These are phyloP conservation scores for Erythrophleum fordii DNA, from an alignment of 306 rosid genomes.

Conservation along the genomic window DNA sequence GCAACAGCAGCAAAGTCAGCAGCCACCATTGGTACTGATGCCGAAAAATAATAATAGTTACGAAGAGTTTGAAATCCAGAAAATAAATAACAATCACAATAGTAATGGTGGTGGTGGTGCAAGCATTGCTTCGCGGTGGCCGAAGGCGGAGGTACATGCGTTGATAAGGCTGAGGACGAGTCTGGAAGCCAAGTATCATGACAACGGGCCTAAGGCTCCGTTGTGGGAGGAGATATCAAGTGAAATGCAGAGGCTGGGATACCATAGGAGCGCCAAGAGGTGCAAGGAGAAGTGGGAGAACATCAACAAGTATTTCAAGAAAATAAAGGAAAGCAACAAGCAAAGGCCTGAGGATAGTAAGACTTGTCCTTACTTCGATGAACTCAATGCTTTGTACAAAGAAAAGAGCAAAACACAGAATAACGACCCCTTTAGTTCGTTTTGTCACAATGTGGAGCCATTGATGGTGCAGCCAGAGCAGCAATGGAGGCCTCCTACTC, in stretches of 20 bases:
- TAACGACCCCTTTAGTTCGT: constrained; percentile 18
- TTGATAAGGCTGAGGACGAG: constrained; percentile 63
- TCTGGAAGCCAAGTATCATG: constrained; percentile 74
- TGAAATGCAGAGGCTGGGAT: constrained; percentile 74
- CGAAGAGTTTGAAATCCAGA: constrained; percentile 29
- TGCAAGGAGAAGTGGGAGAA: constrained; percentile 99
- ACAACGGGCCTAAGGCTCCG: constrained; percentile 79
- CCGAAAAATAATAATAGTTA: background rate
- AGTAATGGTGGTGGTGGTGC: background rate
- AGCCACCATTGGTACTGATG: background rate
- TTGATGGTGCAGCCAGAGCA: constrained; percentile 85
- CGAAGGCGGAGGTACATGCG: constrained; percentile 68
- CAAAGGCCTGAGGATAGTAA: constrained; percentile 73
- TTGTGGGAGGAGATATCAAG: constrained; percentile 91
- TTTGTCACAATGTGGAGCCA: constrained; percentile 52
- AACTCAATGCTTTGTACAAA: constrained; percentile 75
- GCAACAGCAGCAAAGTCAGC: background rate
- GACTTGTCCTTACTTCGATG: constrained; percentile 84
- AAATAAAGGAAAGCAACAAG: constrained; percentile 74
- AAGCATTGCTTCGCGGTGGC: constrained; percentile 48
- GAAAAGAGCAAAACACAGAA: constrained; percentile 49
- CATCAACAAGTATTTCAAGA: constrained; percentile 95
- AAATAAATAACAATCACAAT: constrained; percentile 30
- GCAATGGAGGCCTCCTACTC: constrained; percentile 77
- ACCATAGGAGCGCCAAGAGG: constrained; percentile 73